Evolutionary conservation across 345 rosid species (phyloP), one percentile per base, ranked within the genome.

Genomic region (Toxicodendron radicans): DNA sequence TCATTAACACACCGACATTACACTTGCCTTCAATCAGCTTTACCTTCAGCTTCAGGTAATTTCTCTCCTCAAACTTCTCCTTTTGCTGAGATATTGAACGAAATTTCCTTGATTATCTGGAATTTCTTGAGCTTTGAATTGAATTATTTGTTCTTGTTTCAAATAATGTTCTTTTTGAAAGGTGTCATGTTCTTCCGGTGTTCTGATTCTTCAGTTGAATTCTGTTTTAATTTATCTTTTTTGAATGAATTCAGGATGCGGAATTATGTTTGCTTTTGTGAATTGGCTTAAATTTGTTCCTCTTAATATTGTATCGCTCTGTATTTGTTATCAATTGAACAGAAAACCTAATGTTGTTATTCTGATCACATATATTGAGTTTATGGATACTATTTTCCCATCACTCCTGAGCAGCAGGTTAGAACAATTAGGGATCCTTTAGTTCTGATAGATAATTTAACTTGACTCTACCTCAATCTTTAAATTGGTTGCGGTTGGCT

Each of bases 401-500:
- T 18, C 53, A n/a, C 58, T 67, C 10, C 12, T 12, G 27, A 7
- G 27, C 21, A 21, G n/a, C 18, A 53, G 35, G 60, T 56, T 20
- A 20, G 35, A 54, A 54, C 32, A 53, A 30, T 3, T 58, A 18
- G 38, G 38, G 14, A 10, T 58, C 38, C 35, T 38, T 17, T 71
- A 16, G 57, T 46, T 58, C 54, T 71, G 24, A 18, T 41, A 17
- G 16, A 43, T 24, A 3, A 16, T 11, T 41, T 33, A 41, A 38
- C 38, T 70, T 18, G 16, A 57, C 21, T 21, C 41, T 4, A 54
- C 41, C 23, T 58, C 64, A 17, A 43, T 43, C 10, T 18, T 45
- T 24, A 71, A 58, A 30, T 58, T 24, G 57, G 17, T 71, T 35
- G 32, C 59, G 38, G 61, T 68, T 52, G 60, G 59, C 72, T 51